phyloP scores from a whole-genome alignment of 2,329 filamentous ascomycete genomes.

The Diaporthe sp. region DNA sequence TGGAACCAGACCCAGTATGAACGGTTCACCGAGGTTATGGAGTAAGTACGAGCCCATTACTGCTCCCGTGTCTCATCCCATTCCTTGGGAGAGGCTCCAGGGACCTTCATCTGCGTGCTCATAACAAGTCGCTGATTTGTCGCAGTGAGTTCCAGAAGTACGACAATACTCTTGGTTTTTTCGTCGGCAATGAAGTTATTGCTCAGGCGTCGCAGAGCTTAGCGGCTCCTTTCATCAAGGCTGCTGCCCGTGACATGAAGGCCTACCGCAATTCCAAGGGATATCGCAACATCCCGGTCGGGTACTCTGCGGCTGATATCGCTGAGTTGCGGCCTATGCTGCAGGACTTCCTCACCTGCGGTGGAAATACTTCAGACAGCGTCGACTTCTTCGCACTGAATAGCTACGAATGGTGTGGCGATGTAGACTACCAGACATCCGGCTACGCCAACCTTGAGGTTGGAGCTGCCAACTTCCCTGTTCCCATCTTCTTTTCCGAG shows the following conservation, averaged over 20 bases:
- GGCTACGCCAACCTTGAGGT: slow-evolving; percentile 79
- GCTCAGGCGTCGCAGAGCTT: slow-evolving; percentile 69
- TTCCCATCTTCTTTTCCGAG: slow-evolving; percentile 93
- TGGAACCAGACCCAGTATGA: slow-evolving; percentile 83
- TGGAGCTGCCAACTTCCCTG: slow-evolving; percentile 77
- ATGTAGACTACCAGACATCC: slow-evolving; percentile 68
- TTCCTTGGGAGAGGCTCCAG: background rate
- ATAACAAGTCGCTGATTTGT: background rate
- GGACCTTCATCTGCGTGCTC: background rate
- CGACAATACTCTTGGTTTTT: slow-evolving; percentile 86
- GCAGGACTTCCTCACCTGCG: slow-evolving; percentile 83
- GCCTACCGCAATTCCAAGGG: slow-evolving; percentile 80
- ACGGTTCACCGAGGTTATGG: slow-evolving; percentile 79
- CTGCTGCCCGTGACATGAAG: slow-evolving; percentile 85
- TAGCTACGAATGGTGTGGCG: slow-evolving; percentile 85
- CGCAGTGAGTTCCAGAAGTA: slow-evolving; percentile 75
- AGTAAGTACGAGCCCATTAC: slow-evolving; percentile 51
- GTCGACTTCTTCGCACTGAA: slow-evolving; percentile 90
- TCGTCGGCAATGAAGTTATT: slow-evolving; percentile 91
- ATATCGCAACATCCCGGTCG: slow-evolving; percentile 86
- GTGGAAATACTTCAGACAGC: slow-evolving; percentile 75
- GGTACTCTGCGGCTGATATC: slow-evolving; percentile 91
- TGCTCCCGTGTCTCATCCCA: background rate
- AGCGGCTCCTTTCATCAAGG: slow-evolving; percentile 86
- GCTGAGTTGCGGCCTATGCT: slow-evolving; percentile 73